Percentiles rank a stretch among this genome's conserved stretches.
phyloP scores from a whole-genome alignment of 768 basidiomycete genomes.

The Tephrocybe sp. region DNA sequence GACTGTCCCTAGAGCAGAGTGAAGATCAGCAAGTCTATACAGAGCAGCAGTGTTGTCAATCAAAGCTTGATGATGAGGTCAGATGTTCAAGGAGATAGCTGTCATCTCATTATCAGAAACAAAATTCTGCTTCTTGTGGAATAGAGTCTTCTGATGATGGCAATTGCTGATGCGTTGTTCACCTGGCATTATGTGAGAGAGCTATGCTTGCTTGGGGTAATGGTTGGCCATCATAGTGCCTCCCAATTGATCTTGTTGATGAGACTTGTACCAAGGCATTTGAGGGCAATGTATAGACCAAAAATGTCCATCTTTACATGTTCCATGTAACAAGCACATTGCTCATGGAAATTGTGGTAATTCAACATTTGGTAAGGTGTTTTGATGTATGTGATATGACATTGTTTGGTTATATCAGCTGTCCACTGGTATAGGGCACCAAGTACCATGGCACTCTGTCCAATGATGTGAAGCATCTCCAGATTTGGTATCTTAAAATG shows the following conservation, averaged over 20 bases:
- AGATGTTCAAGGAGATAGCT: background rate
- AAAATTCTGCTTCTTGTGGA: background rate
- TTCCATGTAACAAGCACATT: background rate
- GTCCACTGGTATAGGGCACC: constrained; percentile 35
- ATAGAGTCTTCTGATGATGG: background rate
- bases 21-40: background rate
- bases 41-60: background rate
- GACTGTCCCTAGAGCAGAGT: background rate
- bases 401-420: constrained; percentile 32
- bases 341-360: constrained; percentile 24
- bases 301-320: background rate
- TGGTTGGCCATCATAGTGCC: background rate
- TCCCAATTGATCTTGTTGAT: background rate
- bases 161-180: background rate
- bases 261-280: background rate
- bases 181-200: background rate
- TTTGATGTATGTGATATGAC: constrained; percentile 33
- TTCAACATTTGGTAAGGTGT: constrained; percentile 28
- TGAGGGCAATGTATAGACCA: background rate
- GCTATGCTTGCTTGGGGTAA: background rate
- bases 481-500: constrained; percentile 45
- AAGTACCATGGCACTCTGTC: constrained; percentile 21
- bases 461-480: constrained; percentile 34
- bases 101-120: background rate
- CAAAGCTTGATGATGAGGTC: background rate